phyloP scores from a whole-genome alignment of 169 alveolate species.

The Theileria annulata region DNA sequence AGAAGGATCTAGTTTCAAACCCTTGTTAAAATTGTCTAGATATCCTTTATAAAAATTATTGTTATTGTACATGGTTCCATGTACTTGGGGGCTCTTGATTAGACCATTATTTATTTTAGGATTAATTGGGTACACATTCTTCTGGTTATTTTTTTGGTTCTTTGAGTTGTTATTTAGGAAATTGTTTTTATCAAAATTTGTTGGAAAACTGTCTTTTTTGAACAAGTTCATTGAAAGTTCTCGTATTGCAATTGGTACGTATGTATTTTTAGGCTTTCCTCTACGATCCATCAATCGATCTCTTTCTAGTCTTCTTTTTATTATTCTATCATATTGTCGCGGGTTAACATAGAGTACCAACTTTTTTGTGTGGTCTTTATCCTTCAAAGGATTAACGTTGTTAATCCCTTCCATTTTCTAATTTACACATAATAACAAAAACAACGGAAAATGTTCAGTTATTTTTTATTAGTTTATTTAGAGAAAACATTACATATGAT shows the following conservation, averaged over 20 bases:
- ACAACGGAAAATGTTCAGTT: background rate
- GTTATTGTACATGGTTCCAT: background rate
- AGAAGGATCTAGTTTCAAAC: background rate
- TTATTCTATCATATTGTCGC: conserved; percentile 51
- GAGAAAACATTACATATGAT: background rate
- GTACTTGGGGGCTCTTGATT: background rate
- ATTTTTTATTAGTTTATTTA: too few species aligned
- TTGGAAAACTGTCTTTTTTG: background rate
- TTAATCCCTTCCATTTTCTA: background rate
- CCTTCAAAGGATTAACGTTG: background rate
- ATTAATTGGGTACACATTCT: background rate
- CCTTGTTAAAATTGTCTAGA: background rate
- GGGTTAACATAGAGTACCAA: conserved; percentile 52
- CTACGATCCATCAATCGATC: conserved; percentile 32
- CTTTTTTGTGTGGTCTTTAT: conserved; percentile 13
- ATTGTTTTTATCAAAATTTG: background rate
- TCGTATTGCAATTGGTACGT: conserved; percentile 52
- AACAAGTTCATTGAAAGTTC: background rate
- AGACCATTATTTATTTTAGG: background rate
- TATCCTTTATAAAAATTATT: background rate
- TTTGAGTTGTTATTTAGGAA: background rate
- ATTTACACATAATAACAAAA: background rate
- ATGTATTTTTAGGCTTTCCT: conserved; percentile 29
- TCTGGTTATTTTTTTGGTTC: background rate
- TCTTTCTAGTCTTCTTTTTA: conserved; percentile 44